phyloP scores from a whole-genome alignment of 2,329 filamentous ascomycete species.

The Volutella citrinella region DNA sequence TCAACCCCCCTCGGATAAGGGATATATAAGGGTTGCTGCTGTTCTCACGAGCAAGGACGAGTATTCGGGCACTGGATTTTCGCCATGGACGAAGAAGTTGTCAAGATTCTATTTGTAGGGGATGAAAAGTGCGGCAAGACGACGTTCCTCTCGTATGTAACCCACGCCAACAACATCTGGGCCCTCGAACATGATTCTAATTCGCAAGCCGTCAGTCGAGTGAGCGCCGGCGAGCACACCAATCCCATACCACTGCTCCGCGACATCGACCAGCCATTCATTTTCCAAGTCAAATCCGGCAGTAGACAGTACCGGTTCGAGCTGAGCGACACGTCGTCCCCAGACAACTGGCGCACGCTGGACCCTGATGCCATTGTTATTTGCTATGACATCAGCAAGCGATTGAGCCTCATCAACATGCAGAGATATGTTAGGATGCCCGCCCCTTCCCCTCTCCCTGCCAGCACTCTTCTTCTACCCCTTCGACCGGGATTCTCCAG shows the following conservation, averaged over 20 bases:
- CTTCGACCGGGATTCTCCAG: no score
- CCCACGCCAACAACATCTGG: no score
- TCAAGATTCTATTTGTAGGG: slow-evolving; percentile 57
- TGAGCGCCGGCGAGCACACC: slow-evolving; percentile 44
- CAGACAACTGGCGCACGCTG: slow-evolving; percentile 57
- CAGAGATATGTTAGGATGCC: slow-evolving; percentile 47
- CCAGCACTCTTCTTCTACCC: no score
- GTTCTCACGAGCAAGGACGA: not conserved
- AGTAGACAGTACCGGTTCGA: slow-evolving; percentile 48
- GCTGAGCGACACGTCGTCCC: slow-evolving; percentile 58
- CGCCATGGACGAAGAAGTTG: slow-evolving; percentile 44
- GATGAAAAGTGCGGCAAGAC: slow-evolving; percentile 60
- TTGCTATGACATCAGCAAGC: slow-evolving; percentile 61
- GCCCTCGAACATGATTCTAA: slow-evolving; percentile 8
- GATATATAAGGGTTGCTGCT: not conserved
- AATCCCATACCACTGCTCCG: slow-evolving; percentile 48
- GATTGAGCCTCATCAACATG: slow-evolving; percentile 56
- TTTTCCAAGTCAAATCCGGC: slow-evolving; percentile 50
- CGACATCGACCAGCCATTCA: slow-evolving; percentile 59
- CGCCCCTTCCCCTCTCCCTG: slow-evolving; percentile 1
- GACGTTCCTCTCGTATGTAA: slow-evolving; percentile 57
- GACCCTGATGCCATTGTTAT: slow-evolving; percentile 56
- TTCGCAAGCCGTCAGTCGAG: slow-evolving; percentile 39
- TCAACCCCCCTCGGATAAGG: not conserved
- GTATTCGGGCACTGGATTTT: not conserved